Evolutionary conservation across 805 yeast species (phyloP).

Genomic region (Starmera amethionina): DNA sequence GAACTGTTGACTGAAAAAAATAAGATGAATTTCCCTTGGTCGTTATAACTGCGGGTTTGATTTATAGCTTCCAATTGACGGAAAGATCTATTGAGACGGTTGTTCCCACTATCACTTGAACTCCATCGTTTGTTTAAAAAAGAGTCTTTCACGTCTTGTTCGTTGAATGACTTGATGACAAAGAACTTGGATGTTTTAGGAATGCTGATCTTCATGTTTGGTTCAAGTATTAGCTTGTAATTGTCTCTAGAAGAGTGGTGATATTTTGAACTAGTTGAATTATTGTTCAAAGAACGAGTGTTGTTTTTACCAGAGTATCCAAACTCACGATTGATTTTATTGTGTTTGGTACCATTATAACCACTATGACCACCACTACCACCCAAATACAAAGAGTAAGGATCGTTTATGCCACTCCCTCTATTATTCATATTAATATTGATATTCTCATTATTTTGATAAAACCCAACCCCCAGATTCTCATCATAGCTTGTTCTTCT

Average conservation of each 20-base stretch:
- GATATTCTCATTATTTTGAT: no score
- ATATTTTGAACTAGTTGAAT: no score
- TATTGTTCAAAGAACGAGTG: not conserved
- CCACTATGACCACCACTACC: no score
- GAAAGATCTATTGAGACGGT: slow-evolving; percentile 37
- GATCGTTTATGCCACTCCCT: no score
- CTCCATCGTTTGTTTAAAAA: slow-evolving; percentile 45
- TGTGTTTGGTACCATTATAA: no score
- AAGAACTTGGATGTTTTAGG: slow-evolving; percentile 30
- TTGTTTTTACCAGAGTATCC: no score
- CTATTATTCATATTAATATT: no score
- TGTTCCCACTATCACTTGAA: slow-evolving; percentile 48
- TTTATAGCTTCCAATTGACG: slow-evolving; percentile 8
- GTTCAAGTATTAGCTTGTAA: slow-evolving; percentile 3
- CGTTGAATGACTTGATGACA: slow-evolving; percentile 45
- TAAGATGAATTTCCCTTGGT: slow-evolving; percentile 23
- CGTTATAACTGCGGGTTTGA: slow-evolving; percentile 10
- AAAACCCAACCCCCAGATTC: no score
- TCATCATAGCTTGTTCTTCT: no score
- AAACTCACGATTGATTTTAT: no score
- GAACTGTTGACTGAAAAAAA: slow-evolving; percentile 51
- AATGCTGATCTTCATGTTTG: slow-evolving; percentile 6
- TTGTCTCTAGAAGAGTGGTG: slow-evolving; percentile 4
- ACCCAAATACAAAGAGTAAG: no score
- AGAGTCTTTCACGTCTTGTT: slow-evolving; percentile 39